These are phyloP conservation scores for Sugiyamaella valdiviana DNA, from an alignment of 805 yeast species.

Conservation along the genomic window DNA sequence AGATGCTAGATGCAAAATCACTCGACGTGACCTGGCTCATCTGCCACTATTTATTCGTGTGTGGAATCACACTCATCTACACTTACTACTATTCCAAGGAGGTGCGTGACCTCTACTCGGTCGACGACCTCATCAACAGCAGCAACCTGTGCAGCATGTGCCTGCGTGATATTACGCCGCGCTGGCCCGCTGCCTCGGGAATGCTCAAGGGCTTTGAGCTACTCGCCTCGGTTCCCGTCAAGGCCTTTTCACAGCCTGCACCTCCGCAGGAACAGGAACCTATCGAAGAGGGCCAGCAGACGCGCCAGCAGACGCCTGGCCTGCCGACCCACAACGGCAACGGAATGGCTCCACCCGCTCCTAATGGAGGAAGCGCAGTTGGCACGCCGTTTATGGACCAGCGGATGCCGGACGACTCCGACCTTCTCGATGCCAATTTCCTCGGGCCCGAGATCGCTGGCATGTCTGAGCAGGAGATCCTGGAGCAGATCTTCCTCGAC, in stretches of 20 bases:
- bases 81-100: conserved; percentile 10
- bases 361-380: neutral
- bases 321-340: neutral
- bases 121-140: conserved; percentile 1
- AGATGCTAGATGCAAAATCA: conserved; percentile 5
- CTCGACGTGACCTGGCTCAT: conserved; percentile 12
- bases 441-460: conserved; percentile 5
- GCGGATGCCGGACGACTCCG: neutral
- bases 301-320: too few relatives aligned
- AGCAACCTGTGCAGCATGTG: conserved; percentile 8
- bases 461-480: conserved; percentile 10
- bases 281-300: neutral
- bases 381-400: neutral
- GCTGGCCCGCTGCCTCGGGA: conserved; percentile 14
- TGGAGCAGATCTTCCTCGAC: conserved; percentile 11
- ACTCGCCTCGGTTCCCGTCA: conserved; percentile 7
- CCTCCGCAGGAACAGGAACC: neutral
- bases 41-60: conserved; percentile 11
- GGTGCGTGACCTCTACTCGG: conserved; percentile 8
- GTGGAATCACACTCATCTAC: conserved; percentile 11
- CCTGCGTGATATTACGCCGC: conserved; percentile 6
- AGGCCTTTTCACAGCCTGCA: conserved; percentile 4
- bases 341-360: neutral
- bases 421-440: neutral
- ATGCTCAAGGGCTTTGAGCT: conserved; percentile 10